phyloP scores from a whole-genome alignment of 2,329 filamentous ascomycete genomes.

The Apiospora kogelbergensis region DNA sequence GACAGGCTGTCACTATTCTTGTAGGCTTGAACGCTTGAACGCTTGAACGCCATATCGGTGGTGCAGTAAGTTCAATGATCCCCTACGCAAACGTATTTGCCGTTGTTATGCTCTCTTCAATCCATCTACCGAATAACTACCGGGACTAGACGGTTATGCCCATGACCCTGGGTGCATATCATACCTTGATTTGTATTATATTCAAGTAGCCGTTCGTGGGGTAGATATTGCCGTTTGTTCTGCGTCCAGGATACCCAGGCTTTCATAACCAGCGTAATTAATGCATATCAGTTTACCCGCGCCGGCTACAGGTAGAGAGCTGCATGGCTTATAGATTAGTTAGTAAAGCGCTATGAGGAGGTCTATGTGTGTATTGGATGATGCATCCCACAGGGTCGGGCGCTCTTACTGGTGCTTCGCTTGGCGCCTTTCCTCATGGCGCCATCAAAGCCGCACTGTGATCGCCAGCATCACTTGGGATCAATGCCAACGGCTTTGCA shows the following conservation, averaged over 20 bases:
- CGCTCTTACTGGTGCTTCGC: background rate
- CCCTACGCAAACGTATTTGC: background rate
- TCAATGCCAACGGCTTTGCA: background rate
- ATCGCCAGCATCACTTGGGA: background rate
- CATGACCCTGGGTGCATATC: background rate
- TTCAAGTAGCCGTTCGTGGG: conserved; percentile 1
- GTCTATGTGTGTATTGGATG: background rate
- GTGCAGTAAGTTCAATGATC: background rate
- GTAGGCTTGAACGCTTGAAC: background rate
- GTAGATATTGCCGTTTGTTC: background rate
- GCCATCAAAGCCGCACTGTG: background rate
- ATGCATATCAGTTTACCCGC: background rate
- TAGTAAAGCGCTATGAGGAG: background rate
- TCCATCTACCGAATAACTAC: background rate
- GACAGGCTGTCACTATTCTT: background rate
- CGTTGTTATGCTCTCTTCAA: background rate
- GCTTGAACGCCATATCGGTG: too few species aligned
- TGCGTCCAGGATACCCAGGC: background rate
- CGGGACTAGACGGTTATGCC: background rate
- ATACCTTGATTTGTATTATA: background rate
- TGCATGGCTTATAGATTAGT: background rate
- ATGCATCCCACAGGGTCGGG: background rate
- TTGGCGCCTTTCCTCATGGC: background rate
- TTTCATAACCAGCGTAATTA: background rate
- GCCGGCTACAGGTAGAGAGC: background rate